phyloP scores from a whole-genome alignment of 2,329 filamentous ascomycete species.

The Fusarium marasasianum region DNA sequence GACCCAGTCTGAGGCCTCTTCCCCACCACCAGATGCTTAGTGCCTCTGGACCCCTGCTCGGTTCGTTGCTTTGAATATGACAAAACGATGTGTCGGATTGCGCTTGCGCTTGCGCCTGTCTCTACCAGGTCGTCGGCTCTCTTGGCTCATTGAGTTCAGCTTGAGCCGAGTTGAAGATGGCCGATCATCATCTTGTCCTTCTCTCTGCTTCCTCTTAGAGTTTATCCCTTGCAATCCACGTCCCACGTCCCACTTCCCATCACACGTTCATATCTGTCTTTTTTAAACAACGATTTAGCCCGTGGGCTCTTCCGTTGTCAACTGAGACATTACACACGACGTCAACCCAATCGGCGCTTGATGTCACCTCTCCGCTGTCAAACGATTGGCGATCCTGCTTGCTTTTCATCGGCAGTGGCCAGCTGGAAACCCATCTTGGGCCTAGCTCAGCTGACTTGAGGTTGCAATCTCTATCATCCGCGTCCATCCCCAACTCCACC shows the following conservation, averaged over 20 bases:
- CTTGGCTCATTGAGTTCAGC: slow-evolving; percentile 12
- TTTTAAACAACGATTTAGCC: slow-evolving; percentile 29
- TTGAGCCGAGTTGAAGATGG: slow-evolving; percentile 18
- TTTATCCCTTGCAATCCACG: slow-evolving; percentile 53
- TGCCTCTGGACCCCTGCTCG: slow-evolving; percentile 25
- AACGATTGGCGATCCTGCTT: slow-evolving; percentile 34
- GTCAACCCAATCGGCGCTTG: slow-evolving; percentile 27
- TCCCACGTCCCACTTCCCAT: slow-evolving; percentile 59
- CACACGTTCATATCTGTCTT: slow-evolving; percentile 6
- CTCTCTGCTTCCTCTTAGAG: slow-evolving; percentile 34
- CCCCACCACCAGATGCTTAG: slow-evolving; percentile 35
- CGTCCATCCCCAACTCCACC: slow-evolving; percentile 23
- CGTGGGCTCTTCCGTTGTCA: slow-evolving; percentile 16
- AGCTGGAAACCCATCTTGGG: slow-evolving; percentile 36
- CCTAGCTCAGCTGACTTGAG: slow-evolving; percentile 20
- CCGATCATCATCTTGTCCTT: slow-evolving; percentile 27
- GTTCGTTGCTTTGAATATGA: slow-evolving; percentile 10
- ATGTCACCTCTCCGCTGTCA: slow-evolving; percentile 26
- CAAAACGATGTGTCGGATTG: slow-evolving; percentile 21
- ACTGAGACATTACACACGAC: slow-evolving; percentile 41
- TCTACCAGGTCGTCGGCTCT: slow-evolving; percentile 27
- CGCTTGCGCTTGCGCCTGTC: slow-evolving; percentile 18
- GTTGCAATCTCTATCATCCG: slow-evolving; percentile 14
- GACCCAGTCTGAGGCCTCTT: slow-evolving; percentile 33
- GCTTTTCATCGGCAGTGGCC: slow-evolving; percentile 37